Evolutionary conservation across 1,139 yeast species (phyloP).

Genomic region (Saccharomycopsis crataegensis): DNA sequence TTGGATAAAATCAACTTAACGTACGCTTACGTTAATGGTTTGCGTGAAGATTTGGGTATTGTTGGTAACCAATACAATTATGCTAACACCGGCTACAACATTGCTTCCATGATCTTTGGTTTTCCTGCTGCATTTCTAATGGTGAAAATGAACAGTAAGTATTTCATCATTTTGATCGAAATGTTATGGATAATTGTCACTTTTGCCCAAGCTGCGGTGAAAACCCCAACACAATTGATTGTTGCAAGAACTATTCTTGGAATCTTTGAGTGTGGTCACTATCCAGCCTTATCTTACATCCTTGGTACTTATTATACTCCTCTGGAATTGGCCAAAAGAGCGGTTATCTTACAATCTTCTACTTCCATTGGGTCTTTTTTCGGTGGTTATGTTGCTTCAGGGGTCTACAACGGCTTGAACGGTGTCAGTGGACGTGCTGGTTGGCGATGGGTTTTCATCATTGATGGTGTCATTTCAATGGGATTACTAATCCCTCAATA

Average conservation of each 20-base stretch:
- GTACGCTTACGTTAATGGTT: conserved; percentile 56
- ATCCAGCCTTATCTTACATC: conserved; percentile 48
- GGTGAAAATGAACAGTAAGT: conserved; percentile 44
- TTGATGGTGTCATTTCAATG: conserved; percentile 31
- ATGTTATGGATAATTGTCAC: conserved; percentile 29
- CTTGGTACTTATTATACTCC: conserved; percentile 48
- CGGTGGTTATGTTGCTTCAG: conserved; percentile 45
- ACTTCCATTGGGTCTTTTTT: conserved; percentile 29
- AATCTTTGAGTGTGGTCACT: conserved; percentile 47
- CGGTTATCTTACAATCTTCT: conserved; percentile 46
- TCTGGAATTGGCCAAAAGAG: conserved; percentile 39
- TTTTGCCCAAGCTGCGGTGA: not conserved
- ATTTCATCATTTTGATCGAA: conserved; percentile 51
- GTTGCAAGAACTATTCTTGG: conserved; percentile 49
- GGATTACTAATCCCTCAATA: conserved; percentile 17
- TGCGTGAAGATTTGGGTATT: conserved; percentile 28
- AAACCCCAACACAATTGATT: conserved; percentile 29
- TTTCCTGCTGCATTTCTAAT: conserved; percentile 48
- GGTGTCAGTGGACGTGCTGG: conserved; percentile 44
- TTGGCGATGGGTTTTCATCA: conserved; percentile 65
- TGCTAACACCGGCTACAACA: conserved; percentile 48
- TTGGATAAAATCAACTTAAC: conserved; percentile 41
- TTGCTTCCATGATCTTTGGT: conserved; percentile 53
- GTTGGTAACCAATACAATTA: conserved; percentile 20
- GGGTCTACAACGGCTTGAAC: conserved; percentile 42